Conservation (phyloP, 257 asterid genomes). For the Solanum neorickii region DNA sequence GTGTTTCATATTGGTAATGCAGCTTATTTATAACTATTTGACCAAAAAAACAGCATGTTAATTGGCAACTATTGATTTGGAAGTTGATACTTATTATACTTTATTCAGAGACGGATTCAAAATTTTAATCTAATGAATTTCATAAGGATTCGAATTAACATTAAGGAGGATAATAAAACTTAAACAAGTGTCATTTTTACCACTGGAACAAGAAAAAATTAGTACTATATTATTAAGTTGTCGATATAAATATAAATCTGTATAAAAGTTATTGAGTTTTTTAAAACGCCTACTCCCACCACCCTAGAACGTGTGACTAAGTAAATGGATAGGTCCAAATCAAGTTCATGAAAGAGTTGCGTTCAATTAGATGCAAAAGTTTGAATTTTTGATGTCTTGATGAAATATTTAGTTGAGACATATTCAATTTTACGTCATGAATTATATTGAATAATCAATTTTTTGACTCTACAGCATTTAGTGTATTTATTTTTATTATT, state of each 20-base stretch:
- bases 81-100: neutral
- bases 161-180: neutral
- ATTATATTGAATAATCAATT: no score
- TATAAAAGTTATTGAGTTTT: no score
- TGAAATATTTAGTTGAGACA: no score
- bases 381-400: no score
- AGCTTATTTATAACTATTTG: neutral
- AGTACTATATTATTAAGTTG: no score
- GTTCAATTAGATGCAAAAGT: neutral
- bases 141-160: no score
- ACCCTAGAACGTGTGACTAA: neutral
- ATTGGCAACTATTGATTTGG: neutral
- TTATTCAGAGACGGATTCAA: no score
- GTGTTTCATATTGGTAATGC: neutral
- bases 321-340: neutral
- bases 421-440: no score
- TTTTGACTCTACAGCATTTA: no score
- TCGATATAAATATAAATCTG: neutral
- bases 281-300: neutral
- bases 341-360: neutral
- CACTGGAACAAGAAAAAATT: neutral
- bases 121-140: no score
- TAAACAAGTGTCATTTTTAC: neutral
- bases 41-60: neutral
- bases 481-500: no score